These are phyloP conservation scores for Cryptococcus sp. DNA, from an alignment of 1,284 basidiomycete species.

Conservation along the genomic window DNA sequence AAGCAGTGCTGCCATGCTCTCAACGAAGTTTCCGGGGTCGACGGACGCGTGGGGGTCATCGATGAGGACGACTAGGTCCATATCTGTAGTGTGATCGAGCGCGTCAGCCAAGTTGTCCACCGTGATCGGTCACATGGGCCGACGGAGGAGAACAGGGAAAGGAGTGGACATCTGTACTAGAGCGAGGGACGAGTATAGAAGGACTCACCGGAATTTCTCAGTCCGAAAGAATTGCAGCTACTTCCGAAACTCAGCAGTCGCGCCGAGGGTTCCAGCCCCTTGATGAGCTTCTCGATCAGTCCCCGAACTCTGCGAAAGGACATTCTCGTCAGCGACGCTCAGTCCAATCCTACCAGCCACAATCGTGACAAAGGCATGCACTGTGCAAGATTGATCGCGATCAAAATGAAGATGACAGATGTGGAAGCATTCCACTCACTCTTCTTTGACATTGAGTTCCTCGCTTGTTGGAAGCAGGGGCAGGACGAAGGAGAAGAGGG, in stretches of 20 bases:
- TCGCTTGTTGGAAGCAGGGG: slow-evolving; percentile 84
- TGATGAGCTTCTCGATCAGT: slow-evolving; percentile 89
- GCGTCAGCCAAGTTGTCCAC: background rate
- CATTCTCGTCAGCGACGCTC: background rate
- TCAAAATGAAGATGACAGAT: background rate
- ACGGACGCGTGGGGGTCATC: slow-evolving; percentile 68
- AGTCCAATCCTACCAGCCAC: background rate
- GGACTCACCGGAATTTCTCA: slow-evolving; percentile 83
- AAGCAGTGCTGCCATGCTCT: slow-evolving; percentile 87
- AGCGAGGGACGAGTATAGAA: background rate
- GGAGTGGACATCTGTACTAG: no score
- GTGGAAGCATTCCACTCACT: slow-evolving; percentile 50
- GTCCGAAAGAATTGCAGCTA: slow-evolving; percentile 89
- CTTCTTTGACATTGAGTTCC: slow-evolving; percentile 91
- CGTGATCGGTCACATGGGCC: background rate
- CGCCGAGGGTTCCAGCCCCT: slow-evolving; percentile 89
- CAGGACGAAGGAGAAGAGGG: slow-evolving; percentile 66
- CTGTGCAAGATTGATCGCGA: background rate
- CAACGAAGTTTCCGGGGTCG: slow-evolving; percentile 85
- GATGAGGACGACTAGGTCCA: slow-evolving; percentile 97
- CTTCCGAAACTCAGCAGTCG: slow-evolving; percentile 91
- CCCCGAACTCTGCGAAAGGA: slow-evolving; percentile 65
- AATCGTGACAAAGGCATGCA: background rate
- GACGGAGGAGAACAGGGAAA: background rate
- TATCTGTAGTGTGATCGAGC: slow-evolving; percentile 63